Conservation (phyloP, 2,329 filamentous ascomycete genomes). For the Neonectria hederae region DNA sequence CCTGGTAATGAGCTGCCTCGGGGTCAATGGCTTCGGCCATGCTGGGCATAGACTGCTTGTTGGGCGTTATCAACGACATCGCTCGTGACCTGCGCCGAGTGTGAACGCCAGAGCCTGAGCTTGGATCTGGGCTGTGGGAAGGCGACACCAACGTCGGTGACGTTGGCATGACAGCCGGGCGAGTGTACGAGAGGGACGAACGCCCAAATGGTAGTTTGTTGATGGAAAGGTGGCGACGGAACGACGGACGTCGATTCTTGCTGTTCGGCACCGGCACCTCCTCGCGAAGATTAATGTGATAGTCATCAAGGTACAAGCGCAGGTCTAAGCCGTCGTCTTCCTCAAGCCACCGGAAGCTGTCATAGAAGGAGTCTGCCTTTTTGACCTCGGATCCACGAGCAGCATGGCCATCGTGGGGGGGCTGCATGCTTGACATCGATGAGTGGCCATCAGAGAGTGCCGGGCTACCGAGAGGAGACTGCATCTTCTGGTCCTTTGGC, state of each 20-base stretch:
- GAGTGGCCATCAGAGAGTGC: constrained; percentile 33
- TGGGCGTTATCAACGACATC: constrained; percentile 63
- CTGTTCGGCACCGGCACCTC: constrained; percentile 56
- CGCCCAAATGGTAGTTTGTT: constrained; percentile 71
- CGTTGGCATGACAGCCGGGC: constrained; percentile 54
- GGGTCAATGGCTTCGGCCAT: constrained; percentile 65
- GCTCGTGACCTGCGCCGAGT: constrained; percentile 63
- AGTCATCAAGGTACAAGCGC: constrained; percentile 73
- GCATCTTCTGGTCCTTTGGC: constrained; percentile 34
- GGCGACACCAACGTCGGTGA: constrained; percentile 37
- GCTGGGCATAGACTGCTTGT: constrained; percentile 47
- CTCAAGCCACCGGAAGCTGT: constrained; percentile 79
- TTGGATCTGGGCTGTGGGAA: constrained; percentile 32
- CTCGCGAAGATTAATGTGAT: constrained; percentile 70
- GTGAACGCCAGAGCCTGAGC: constrained; percentile 47
- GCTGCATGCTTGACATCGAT: constrained; percentile 40
- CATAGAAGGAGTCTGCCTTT: constrained; percentile 66
- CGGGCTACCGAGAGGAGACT: constrained; percentile 37
- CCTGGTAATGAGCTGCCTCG: constrained; percentile 84
- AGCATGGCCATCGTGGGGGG: constrained; percentile 31
- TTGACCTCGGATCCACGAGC: constrained; percentile 30
- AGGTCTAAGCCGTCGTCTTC: constrained; percentile 77
- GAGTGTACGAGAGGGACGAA: constrained; percentile 60
- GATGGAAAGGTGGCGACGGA: constrained; percentile 77
- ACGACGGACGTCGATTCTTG: constrained; percentile 65